phyloP scores from a whole-genome alignment of 768 basidiomycete genomes.

The Leccinum obscurum region DNA sequence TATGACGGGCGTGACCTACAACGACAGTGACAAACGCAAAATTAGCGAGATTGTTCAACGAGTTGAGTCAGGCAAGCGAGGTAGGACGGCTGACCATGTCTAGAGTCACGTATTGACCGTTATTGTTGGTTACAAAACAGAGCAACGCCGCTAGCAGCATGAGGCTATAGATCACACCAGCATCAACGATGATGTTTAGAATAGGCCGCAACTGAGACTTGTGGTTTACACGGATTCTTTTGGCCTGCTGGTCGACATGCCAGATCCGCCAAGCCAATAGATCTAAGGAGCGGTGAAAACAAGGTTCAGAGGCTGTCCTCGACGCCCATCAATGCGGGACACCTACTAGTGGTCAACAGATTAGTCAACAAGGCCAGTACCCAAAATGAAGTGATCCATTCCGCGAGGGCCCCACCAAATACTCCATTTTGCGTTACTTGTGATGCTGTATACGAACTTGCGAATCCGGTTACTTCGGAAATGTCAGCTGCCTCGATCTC shows the following conservation, averaged over 20 bases:
- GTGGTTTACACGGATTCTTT: slow-evolving; percentile 12
- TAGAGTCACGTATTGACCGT: slow-evolving; percentile 36
- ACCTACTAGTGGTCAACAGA: slow-evolving; percentile 33
- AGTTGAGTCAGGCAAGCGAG: neutral
- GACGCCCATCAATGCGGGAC: neutral
- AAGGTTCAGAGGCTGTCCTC: neutral
- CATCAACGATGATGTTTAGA: slow-evolving; percentile 37
- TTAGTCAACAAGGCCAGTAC: slow-evolving; percentile 35
- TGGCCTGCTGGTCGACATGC: slow-evolving; percentile 25
- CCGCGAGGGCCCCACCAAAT: slow-evolving; percentile 28
- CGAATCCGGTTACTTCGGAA: slow-evolving; percentile 21
- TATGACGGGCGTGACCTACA: slow-evolving; percentile 39
- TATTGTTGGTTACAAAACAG: slow-evolving; percentile 29
- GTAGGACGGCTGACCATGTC: slow-evolving; percentile 31
- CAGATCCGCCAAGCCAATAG: slow-evolving; percentile 34
- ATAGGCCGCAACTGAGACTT: slow-evolving; percentile 13
- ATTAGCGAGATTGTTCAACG: neutral
- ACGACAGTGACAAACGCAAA: neutral
- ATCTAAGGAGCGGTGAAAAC: slow-evolving; percentile 12
- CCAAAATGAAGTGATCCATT: slow-evolving; percentile 39
- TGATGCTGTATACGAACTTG: slow-evolving; percentile 19
- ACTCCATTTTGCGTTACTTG: slow-evolving; percentile 15
- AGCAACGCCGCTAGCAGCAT: slow-evolving; percentile 35
- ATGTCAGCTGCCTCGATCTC: neutral
- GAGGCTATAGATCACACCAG: slow-evolving; percentile 39